phyloP scores from a whole-genome alignment of 2,329 filamentous ascomycete species.

The Raffaelea ambrosiae region DNA sequence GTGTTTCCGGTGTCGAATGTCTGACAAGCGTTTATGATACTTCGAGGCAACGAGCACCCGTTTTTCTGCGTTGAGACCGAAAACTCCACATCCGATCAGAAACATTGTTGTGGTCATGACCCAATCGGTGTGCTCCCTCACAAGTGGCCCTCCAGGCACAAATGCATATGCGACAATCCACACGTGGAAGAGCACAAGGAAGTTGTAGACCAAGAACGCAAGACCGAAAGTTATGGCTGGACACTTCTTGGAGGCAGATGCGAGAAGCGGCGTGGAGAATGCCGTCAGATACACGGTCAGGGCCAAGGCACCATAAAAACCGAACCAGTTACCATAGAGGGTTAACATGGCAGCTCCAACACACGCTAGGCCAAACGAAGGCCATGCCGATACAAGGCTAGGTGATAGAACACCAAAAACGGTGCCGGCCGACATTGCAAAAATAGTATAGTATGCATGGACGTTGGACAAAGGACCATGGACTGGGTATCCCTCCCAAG shows the following conservation, averaged over 20 bases:
- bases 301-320: constrained; percentile 75
- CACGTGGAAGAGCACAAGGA: constrained; percentile 93
- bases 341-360: constrained; percentile 74
- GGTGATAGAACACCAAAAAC: constrained; percentile 68
- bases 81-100: constrained; percentile 75
- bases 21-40: constrained; percentile 26
- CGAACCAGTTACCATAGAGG: constrained; percentile 70
- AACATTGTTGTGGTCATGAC: constrained; percentile 84
- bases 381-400: constrained; percentile 66
- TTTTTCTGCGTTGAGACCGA: constrained; percentile 49
- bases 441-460: constrained; percentile 81
- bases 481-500: constrained; percentile 92
- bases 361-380: constrained; percentile 67
- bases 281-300: constrained; percentile 77
- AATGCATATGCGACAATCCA: constrained; percentile 99
- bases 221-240: constrained; percentile 78
- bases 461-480: constrained; percentile 79
- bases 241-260: constrained; percentile 65
- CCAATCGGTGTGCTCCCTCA: constrained; percentile 93
- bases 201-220: constrained; percentile 85
- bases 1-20: constrained; percentile 40
- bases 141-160: constrained; percentile 84
- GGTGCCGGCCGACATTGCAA: constrained; percentile 78
- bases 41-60: constrained; percentile 35
- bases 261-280: constrained; percentile 65